Conservation (phyloP, 2,329 filamentous ascomycete species). For the Ceratocystis ficicola region DNA sequence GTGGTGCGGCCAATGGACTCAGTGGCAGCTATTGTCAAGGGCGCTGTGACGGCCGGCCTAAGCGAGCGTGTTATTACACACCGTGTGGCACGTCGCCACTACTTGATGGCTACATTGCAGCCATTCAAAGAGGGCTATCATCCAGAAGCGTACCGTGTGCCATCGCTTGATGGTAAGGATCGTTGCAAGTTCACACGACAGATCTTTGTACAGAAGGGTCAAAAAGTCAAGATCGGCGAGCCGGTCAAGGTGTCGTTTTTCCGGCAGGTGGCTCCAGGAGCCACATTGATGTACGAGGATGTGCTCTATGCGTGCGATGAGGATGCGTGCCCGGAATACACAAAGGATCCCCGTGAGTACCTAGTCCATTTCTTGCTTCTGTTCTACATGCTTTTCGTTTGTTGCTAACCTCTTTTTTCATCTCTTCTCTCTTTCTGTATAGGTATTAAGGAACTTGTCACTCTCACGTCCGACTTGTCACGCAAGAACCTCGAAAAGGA, state of each 20-base stretch:
- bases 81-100: constrained; percentile 91
- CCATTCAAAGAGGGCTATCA: constrained; percentile 99
- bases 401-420: constrained; percentile 8
- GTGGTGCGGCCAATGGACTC: constrained; percentile 98
- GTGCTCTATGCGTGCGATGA: constrained; percentile 96
- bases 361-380: too few relatives aligned
- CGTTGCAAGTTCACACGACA: constrained; percentile 97
- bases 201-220: constrained; percentile 97
- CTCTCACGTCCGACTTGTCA: constrained; percentile 88
- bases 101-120: constrained; percentile 97
- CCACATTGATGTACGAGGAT: constrained; percentile 98
- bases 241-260: constrained; percentile 98
- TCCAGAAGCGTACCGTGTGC: constrained; percentile 93
- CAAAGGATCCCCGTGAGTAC: constrained; percentile 92
- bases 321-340: constrained; percentile 95
- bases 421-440: constrained; percentile 1
- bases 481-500: constrained; percentile 98
- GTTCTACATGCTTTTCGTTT: too few relatives aligned
- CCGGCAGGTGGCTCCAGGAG: constrained; percentile 90
- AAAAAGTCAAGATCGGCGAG: constrained; percentile 97
- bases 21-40: constrained; percentile 95
- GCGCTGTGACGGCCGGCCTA: constrained; percentile 93
- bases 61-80: constrained; percentile 94
- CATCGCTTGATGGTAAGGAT: constrained; percentile 91
- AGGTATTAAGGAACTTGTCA: constrained; percentile 99